These are phyloP conservation scores for Asclepias syriaca DNA, from an alignment of 257 asterid genomes.

Conservation along the genomic window DNA sequence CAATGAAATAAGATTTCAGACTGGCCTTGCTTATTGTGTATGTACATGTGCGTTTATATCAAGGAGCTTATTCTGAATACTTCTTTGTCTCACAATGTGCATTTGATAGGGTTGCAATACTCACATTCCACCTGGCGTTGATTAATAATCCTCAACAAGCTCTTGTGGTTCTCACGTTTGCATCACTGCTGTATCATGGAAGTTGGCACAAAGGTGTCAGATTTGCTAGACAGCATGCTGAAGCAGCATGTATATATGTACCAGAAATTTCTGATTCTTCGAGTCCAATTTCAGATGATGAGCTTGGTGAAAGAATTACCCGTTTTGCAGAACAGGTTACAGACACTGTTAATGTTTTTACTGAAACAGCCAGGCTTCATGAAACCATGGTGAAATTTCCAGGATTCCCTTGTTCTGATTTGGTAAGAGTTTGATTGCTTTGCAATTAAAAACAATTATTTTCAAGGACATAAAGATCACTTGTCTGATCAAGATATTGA, in stretches of 20 bases:
- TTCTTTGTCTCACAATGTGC: slow-evolving; percentile 15
- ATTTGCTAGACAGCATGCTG: slow-evolving; percentile 59
- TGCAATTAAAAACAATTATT: slow-evolving; percentile 1
- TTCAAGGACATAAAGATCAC: neutral
- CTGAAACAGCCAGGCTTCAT: slow-evolving; percentile 37
- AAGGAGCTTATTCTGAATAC: neutral
- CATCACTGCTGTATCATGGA: slow-evolving; percentile 69
- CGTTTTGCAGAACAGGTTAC: slow-evolving; percentile 45
- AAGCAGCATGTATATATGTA: slow-evolving; percentile 29
- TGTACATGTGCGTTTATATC: neutral
- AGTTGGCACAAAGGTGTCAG: slow-evolving; percentile 54
- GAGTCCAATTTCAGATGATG: slow-evolving; percentile 50
- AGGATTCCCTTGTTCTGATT: slow-evolving; percentile 40
- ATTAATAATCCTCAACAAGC: slow-evolving; percentile 56
- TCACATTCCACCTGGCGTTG: slow-evolving; percentile 69
- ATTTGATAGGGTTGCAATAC: slow-evolving; percentile 68
- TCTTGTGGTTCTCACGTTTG: slow-evolving; percentile 66
- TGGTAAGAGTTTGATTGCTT: slow-evolving; percentile 47
- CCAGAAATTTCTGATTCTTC: slow-evolving; percentile 57
- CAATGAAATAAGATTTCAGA: neutral
- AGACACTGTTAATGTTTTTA: slow-evolving; percentile 41
- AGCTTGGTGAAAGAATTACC: slow-evolving; percentile 53
- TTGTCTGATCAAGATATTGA: neutral
- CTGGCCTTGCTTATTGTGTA: neutral
- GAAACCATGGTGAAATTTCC: slow-evolving; percentile 61